Conservation (phyloP, 345 rosid genomes). For the Linum lewisii region DNA sequence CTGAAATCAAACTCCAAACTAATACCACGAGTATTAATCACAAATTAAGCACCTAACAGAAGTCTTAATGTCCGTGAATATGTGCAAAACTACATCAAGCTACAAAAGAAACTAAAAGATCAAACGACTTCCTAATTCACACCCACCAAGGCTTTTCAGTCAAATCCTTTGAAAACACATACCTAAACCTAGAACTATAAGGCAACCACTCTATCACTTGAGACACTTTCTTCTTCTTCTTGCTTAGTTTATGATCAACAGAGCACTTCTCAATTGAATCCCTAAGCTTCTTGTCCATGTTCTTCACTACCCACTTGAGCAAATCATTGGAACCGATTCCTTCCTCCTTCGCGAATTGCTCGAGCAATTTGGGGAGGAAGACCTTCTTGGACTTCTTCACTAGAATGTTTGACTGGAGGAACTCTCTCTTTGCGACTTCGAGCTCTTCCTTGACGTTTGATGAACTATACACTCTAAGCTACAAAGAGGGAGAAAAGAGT, state of each 20-base stretch:
- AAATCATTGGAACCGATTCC: constrained; percentile 44
- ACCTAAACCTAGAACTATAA: constrained; percentile 63
- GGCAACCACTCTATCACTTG: constrained; percentile 68
- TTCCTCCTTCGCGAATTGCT: constrained; percentile 64
- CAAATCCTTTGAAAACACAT: constrained; percentile 59
- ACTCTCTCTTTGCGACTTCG: constrained; percentile 59
- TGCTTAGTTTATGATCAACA: constrained; percentile 30
- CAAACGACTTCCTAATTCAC: no score
- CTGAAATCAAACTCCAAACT: no score
- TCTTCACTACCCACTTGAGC: constrained; percentile 48
- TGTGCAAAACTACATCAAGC: neutral
- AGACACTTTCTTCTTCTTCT: constrained; percentile 43
- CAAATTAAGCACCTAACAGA: no score
- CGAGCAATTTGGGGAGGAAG: constrained; percentile 57
- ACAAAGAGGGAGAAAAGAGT: constrained; percentile 4
- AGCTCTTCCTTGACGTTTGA: constrained; percentile 51
- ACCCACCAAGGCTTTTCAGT: constrained; percentile 48
- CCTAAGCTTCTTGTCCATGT: constrained; percentile 48
- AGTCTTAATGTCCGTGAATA: no score
- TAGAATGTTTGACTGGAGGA: constrained; percentile 43
- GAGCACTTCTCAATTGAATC: constrained; percentile 49
- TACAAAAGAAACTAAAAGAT: constrained; percentile 14
- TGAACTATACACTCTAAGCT: constrained; percentile 70
- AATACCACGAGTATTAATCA: no score
- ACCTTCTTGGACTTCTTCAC: constrained; percentile 61